Conservation (phyloP, 1,139 yeast genomes). For the Trichomonascaceae sp. region DNA sequence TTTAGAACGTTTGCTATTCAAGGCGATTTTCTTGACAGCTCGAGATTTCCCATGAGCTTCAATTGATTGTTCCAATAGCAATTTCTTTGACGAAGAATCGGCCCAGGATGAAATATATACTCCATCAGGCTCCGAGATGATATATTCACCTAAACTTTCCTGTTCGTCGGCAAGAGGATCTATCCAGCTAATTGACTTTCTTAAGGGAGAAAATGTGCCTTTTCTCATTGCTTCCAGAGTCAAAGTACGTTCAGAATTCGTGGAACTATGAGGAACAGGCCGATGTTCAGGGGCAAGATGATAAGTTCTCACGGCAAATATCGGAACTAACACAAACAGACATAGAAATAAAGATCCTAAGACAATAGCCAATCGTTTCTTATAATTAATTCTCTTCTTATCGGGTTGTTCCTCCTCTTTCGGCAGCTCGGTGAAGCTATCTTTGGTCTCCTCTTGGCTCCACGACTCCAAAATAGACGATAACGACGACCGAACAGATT, state of each 20-base stretch:
- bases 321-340: slow-evolving; percentile 7
- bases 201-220: slow-evolving; percentile 24
- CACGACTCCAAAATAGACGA: slow-evolving; percentile 17
- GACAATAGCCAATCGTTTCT: neutral
- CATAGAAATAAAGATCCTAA: neutral
- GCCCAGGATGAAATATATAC: slow-evolving; percentile 25
- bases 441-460: neutral
- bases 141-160: slow-evolving; percentile 26
- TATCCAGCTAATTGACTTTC: slow-evolving; percentile 24
- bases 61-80: slow-evolving; percentile 18
- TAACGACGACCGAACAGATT: slow-evolving; percentile 16
- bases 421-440: neutral
- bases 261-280: neutral
- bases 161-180: slow-evolving; percentile 18
- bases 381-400: neutral
- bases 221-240: slow-evolving; percentile 24
- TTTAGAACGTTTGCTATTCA: slow-evolving; percentile 38
- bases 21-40: slow-evolving; percentile 22
- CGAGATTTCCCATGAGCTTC: slow-evolving; percentile 18
- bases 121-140: slow-evolving; percentile 17
- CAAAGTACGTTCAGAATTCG: slow-evolving; percentile 11
- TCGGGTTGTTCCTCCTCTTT: neutral
- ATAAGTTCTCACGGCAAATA: neutral
- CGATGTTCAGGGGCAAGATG: neutral
- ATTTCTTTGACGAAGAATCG: slow-evolving; percentile 17